Conservation (phyloP, 108 stramenopile genomes). For the Cyclotella kingstonii region DNA sequence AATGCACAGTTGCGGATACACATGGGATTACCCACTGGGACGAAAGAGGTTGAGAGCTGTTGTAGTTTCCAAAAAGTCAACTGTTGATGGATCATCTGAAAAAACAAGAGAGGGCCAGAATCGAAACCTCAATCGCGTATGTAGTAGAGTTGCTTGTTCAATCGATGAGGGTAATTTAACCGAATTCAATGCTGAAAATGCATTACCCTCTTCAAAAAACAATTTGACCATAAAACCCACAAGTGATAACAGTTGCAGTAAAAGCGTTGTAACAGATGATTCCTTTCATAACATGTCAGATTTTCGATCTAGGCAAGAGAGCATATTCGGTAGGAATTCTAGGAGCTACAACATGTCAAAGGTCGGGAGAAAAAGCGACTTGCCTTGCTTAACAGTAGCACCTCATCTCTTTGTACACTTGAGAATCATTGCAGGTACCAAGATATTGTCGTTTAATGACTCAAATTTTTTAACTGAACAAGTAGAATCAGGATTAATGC, state of each 20-base stretch:
- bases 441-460: slow-evolving; percentile 44
- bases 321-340: slow-evolving; percentile 10
- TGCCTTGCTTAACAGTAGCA: slow-evolving; percentile 8
- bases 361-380: slow-evolving; percentile 27
- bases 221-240: no score
- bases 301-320: not conserved
- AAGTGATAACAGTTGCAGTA: not conserved
- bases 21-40: slow-evolving; percentile 29
- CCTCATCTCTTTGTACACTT: slow-evolving; percentile 26
- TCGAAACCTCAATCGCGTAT: no score
- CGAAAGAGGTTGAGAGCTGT: slow-evolving; percentile 24
- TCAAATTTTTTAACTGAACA: slow-evolving; percentile 29
- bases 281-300: not conserved
- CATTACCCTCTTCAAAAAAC: no score
- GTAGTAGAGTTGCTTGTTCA: no score
- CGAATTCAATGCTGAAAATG: no score
- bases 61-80: slow-evolving; percentile 1
- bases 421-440: slow-evolving; percentile 38
- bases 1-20: slow-evolving; percentile 17
- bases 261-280: not conserved
- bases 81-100: not conserved
- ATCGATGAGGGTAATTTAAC: no score
- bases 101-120: not conserved
- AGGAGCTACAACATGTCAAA: slow-evolving; percentile 30
- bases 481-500: slow-evolving; percentile 26